phyloP scores from a whole-genome alignment of 2,329 filamentous ascomycete species.

The Elsinoe fawcettii region DNA sequence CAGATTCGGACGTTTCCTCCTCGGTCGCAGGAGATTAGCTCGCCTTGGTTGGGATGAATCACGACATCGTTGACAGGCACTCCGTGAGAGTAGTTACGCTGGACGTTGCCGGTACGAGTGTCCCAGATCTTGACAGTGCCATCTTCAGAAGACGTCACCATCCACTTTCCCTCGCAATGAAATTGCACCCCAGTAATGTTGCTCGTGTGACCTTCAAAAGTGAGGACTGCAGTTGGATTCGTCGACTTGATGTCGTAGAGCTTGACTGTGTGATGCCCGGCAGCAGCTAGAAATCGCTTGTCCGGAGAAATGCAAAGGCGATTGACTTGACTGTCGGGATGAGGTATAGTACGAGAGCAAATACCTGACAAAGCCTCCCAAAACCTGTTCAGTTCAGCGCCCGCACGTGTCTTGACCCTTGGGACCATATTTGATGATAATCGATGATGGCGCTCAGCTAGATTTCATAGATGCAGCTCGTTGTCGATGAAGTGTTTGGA shows the following conservation, averaged over 20 bases:
- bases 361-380: conserved; percentile 98
- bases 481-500: not conserved
- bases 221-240: conserved; percentile 88
- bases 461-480: conserved; percentile 3
- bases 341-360: conserved; percentile 94
- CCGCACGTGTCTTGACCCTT: conserved; percentile 1
- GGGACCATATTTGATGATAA: conserved; percentile 4
- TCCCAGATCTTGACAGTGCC: conserved; percentile 98
- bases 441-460: not conserved
- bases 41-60: conserved; percentile 98
- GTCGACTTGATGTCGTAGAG: conserved; percentile 98
- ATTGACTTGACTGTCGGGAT: conserved; percentile 97
- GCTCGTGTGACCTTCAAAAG: conserved; percentile 89
- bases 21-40: conserved; percentile 93
- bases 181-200: conserved; percentile 97
- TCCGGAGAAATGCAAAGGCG: conserved; percentile 96
- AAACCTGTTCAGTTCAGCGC: conserved; percentile 52
- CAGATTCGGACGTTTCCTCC: conserved; percentile 89
- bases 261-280: conserved; percentile 79
- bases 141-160: conserved; percentile 96
- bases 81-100: conserved; percentile 87
- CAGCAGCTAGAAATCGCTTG: conserved; percentile 86
- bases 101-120: conserved; percentile 73
- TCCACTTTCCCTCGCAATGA: conserved; percentile 99
- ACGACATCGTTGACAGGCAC: conserved; percentile 93